Evolutionary conservation across 1,284 basidiomycete genomes (phyloP).

Genomic region (Papiliotrema fonsecae): DNA sequence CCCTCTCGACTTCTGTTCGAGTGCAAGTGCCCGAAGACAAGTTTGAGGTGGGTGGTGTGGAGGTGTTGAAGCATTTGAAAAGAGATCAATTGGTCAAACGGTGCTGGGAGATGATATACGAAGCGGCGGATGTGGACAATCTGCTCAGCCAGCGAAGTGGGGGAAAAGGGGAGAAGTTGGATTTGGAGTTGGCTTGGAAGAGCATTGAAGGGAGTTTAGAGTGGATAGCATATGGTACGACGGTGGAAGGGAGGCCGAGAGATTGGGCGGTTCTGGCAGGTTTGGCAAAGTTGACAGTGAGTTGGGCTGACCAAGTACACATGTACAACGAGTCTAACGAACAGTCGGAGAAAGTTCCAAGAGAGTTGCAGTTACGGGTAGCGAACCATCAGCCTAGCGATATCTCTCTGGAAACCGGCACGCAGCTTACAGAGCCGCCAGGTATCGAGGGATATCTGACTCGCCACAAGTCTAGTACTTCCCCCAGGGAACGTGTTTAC

Average conservation of each 20-base stretch:
- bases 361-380: constrained; percentile 33
- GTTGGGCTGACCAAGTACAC: too few relatives aligned
- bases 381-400: constrained; percentile 29
- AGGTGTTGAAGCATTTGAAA: constrained; percentile 17
- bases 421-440: constrained; percentile 36
- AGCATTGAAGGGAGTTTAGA: constrained; percentile 33
- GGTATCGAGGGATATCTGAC: constrained; percentile 43
- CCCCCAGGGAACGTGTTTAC: constrained; percentile 30
- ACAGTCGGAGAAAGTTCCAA: constrained; percentile 9
- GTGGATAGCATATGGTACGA: constrained; percentile 39
- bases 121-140: constrained; percentile 23
- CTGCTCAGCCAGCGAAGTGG: constrained; percentile 21
- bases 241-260: constrained; percentile 29
- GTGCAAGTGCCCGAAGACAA: constrained; percentile 32
- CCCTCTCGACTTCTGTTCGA: constrained; percentile 31
- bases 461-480: constrained; percentile 17
- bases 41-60: constrained; percentile 16
- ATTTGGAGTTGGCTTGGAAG: constrained; percentile 42
- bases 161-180: constrained; percentile 7
- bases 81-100: constrained; percentile 19
- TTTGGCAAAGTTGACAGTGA: constrained; percentile 27
- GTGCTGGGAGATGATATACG: constrained; percentile 28
- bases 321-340: too few relatives aligned
- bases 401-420: constrained; percentile 41
- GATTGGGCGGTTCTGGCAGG: constrained; percentile 43